These are phyloP conservation scores for Fusarium veterinarium DNA, from an alignment of 2,329 filamentous ascomycete genomes.

Conservation along the genomic window DNA sequence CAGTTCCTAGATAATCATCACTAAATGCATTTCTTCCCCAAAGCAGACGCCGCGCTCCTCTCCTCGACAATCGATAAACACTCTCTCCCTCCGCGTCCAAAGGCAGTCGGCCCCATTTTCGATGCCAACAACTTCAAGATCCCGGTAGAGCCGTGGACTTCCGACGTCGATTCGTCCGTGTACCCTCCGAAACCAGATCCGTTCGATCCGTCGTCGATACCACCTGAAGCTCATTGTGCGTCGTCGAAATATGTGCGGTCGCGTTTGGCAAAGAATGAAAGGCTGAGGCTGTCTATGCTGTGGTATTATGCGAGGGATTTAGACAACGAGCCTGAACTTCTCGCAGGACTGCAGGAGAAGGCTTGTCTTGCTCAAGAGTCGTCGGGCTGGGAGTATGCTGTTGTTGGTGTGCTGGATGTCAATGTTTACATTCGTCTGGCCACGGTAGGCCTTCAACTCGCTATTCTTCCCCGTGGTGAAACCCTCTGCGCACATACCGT, in stretches of 20 bases:
- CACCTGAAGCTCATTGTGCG: conserved; percentile 1
- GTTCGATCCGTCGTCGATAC: conserved; percentile 24
- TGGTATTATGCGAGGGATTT: conserved; percentile 59
- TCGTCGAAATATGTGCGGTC: conserved; percentile 39
- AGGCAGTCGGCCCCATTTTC: conserved; percentile 34
- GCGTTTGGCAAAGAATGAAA: conserved; percentile 44
- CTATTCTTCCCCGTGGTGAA: conserved; percentile 57
- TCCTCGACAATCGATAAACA: conserved; percentile 29
- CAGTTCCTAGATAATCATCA: background rate
- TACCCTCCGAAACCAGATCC: conserved; percentile 12
- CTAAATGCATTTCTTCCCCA: conserved; percentile 43
- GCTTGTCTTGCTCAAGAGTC: conserved; percentile 54
- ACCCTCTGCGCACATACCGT: conserved; percentile 59
- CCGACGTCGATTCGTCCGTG: conserved; percentile 1
- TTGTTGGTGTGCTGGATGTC: conserved; percentile 57
- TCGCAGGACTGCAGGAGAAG: conserved; percentile 56
- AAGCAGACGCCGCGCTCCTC: conserved; percentile 42
- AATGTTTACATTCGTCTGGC: conserved; percentile 57
- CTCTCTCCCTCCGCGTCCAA: conserved; percentile 20
- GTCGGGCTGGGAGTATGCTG: conserved; percentile 59
- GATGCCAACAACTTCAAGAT: conserved; percentile 25
- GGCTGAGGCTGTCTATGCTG: conserved; percentile 49
- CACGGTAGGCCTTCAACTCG: conserved; percentile 55
- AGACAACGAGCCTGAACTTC: conserved; percentile 53
- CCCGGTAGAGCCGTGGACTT: conserved; percentile 30